Conservation (phyloP, 2,329 filamentous ascomycete species). For the Fusarium succisae region DNA sequence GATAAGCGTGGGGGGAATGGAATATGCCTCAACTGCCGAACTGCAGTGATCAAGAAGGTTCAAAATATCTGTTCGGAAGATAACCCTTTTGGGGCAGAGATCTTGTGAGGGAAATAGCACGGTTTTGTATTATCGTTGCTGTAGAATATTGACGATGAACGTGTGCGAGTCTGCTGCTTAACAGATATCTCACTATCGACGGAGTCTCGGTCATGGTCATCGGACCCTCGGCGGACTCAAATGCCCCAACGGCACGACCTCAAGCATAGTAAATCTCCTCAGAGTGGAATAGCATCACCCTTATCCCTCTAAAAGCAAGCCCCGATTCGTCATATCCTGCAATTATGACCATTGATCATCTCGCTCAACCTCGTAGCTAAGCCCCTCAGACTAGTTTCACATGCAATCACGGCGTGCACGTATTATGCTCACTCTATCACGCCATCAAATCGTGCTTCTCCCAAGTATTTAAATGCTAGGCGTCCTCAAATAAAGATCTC, state of each 20-base stretch:
- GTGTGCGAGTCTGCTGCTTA: neutral
- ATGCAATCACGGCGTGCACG: neutral
- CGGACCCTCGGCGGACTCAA: neutral
- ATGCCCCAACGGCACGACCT: neutral
- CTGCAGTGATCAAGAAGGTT: neutral
- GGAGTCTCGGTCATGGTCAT: neutral
- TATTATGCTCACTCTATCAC: neutral
- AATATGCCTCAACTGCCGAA: neutral
- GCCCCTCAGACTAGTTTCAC: neutral
- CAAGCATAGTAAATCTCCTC: neutral
- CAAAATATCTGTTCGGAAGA: neutral
- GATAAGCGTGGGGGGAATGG: neutral
- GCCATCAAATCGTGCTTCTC: neutral
- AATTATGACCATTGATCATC: neutral
- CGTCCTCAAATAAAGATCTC: neutral
- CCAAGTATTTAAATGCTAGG: neutral
- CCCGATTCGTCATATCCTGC: neutral
- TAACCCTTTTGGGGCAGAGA: neutral
- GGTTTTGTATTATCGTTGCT: accelerated
- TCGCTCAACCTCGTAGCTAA: neutral
- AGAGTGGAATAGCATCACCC: neutral
- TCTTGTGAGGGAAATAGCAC: neutral
- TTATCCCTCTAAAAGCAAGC: accelerated
- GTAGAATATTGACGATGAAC: neutral
- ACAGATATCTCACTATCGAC: neutral